Evolutionary conservation across 345 rosid genomes (phyloP).

Genomic region (Xanthoceras sorbifolium): DNA sequence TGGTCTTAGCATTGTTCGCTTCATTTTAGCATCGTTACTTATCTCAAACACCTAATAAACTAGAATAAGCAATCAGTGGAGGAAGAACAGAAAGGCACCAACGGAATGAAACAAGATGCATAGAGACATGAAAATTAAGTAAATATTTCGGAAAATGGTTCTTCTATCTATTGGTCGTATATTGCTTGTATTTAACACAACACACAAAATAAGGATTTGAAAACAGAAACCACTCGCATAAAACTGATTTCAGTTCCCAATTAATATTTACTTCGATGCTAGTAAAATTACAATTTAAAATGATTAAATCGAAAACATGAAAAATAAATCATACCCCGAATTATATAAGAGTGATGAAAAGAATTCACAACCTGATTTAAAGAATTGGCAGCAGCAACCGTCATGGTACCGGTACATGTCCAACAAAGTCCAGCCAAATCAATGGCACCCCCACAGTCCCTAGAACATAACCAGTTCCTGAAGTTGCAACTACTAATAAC

Average conservation of each 20-base stretch:
- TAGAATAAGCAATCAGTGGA: neutral
- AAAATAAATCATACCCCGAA: neutral
- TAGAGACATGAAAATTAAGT: neutral
- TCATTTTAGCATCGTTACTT: conserved; percentile 90
- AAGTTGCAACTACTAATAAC: conserved; percentile 98
- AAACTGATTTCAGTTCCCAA: neutral
- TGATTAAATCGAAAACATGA: neutral
- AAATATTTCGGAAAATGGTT: neutral
- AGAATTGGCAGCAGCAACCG: conserved; percentile 96
- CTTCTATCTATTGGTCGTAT: neutral
- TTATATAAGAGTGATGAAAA: neutral
- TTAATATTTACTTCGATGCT: no score
- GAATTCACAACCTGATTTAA: conserved; percentile 70
- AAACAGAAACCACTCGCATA: neutral
- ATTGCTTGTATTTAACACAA: no score
- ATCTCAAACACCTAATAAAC: conserved; percentile 69
- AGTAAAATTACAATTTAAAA: no score
- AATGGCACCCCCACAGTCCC: conserved; percentile 69
- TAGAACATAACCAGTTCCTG: conserved; percentile 91
- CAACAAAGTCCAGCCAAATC: conserved; percentile 80
- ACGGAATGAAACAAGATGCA: neutral
- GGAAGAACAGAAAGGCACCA: neutral
- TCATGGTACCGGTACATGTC: conserved; percentile 96
- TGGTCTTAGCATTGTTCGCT: conserved; percentile 80
- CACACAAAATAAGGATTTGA: no score